Conservation (phyloP, 2,329 filamentous ascomycete genomes). For the Xylaria sp. region DNA sequence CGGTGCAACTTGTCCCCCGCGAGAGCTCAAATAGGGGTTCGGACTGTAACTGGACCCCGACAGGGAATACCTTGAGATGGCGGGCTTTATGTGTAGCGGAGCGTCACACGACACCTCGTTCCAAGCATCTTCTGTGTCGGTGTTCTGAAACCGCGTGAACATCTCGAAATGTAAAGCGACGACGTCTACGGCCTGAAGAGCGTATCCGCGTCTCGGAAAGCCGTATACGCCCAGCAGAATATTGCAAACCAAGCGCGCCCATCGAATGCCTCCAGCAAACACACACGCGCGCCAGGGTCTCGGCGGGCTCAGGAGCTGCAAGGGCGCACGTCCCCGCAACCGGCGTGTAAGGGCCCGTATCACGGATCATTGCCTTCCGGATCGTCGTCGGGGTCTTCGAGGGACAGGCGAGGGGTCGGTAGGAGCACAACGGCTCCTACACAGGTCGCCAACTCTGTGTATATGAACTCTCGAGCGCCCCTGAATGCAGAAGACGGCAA, state of each 20-base stretch:
- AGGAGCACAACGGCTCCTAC: not conserved
- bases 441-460: not conserved
- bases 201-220: not conserved
- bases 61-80: slow-evolving; percentile 2
- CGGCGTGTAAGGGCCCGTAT: not conserved
- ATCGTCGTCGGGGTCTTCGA: not conserved
- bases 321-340: not conserved
- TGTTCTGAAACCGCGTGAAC: not conserved
- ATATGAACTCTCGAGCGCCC: not conserved
- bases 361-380: not conserved
- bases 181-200: not conserved
- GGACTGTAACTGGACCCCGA: not conserved
- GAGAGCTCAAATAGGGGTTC: not conserved
- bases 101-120: not conserved
- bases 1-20: not conserved
- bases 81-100: not conserved
- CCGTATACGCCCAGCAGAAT: not conserved
- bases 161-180: slow-evolving; percentile 2
- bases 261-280: slow-evolving; percentile 2
- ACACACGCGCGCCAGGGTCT: slow-evolving; percentile 1
- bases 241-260: slow-evolving; percentile 1
- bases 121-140: slow-evolving; percentile 1
- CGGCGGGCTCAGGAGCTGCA: not conserved
- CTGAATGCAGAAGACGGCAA: not conserved
- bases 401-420: not conserved